A percentile compares a stretch with the other conserved stretches of the same genome.
Conservation (phyloP, 1,139 yeast species). For the Groenewaldozyma sp. region DNA sequence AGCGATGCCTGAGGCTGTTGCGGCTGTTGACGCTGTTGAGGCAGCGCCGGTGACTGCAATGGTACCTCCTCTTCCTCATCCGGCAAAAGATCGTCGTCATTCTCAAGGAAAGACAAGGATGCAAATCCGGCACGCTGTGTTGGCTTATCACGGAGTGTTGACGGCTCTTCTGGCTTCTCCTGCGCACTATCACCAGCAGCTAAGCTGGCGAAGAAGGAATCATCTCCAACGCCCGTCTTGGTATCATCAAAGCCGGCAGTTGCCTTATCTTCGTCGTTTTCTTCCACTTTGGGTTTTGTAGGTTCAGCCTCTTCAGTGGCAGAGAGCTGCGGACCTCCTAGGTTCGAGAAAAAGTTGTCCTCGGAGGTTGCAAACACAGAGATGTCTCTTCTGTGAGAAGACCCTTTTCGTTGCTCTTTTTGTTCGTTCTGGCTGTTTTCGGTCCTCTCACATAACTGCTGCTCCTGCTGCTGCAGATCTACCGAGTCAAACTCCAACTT, state of each 20-base stretch:
- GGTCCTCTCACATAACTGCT: too few species aligned
- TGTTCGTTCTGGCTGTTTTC: too few species aligned
- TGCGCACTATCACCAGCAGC: neutral
- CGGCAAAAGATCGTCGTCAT: conserved; percentile 35
- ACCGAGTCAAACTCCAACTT: too few species aligned
- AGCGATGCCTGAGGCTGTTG: conserved; percentile 7
- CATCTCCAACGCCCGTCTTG: conserved; percentile 5
- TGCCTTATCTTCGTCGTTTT: neutral
- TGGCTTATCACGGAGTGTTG: neutral
- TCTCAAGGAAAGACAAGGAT: conserved; percentile 35
- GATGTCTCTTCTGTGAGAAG: conserved; percentile 14
- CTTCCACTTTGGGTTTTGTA: neutral
- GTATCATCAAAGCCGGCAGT: neutral
- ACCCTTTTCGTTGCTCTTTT: conserved; percentile 14
- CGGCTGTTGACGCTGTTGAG: conserved; percentile 5
- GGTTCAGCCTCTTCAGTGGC: neutral
- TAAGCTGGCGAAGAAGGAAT: conserved; percentile 4
- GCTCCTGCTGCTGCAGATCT: neutral
- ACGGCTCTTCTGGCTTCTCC: conserved; percentile 4
- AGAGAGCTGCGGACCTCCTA: conserved; percentile 6
- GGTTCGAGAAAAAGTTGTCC: conserved; percentile 16
- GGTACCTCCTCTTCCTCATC: conserved; percentile 14
- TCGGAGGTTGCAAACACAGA: conserved; percentile 16
- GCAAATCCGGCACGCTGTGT: conserved; percentile 6
- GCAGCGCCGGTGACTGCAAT: neutral